phyloP scores from a whole-genome alignment of 331 rosid species.

The Malus hybrid region DNA sequence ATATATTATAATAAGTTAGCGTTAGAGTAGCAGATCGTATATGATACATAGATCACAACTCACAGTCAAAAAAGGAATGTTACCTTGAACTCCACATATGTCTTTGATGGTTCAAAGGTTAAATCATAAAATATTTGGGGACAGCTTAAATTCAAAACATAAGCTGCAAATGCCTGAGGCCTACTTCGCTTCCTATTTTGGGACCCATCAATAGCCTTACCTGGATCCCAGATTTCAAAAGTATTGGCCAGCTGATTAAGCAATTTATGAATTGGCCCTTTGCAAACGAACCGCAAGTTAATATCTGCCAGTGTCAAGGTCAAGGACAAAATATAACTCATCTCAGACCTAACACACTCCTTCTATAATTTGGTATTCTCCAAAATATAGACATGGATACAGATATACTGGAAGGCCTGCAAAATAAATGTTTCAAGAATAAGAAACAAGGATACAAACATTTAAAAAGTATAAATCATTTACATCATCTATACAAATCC shows the following conservation, averaged over 20 bases:
- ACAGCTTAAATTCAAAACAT: constrained; percentile 70
- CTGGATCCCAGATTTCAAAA: constrained; percentile 40
- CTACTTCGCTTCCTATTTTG: constrained; percentile 65
- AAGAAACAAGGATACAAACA: neutral
- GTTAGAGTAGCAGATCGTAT: neutral
- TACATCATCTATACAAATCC: constrained; percentile 11
- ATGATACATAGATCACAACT: neutral
- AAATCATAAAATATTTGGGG: constrained; percentile 76
- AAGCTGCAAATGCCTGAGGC: constrained; percentile 53
- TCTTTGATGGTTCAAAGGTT: constrained; percentile 80
- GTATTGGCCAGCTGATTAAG: constrained; percentile 64
- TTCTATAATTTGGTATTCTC: constrained; percentile 18
- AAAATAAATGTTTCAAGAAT: constrained; percentile 15
- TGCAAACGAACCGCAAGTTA: constrained; percentile 74
- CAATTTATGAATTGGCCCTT: constrained; percentile 87
- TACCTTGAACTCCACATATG: constrained; percentile 81
- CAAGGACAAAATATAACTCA: constrained; percentile 13
- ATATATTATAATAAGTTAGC: neutral
- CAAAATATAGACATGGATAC: constrained; percentile 62
- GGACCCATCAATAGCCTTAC: constrained; percentile 24
- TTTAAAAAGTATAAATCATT: constrained; percentile 12
- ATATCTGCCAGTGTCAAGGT: constrained; percentile 75
- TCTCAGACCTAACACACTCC: constrained; percentile 19
- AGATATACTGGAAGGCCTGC: constrained; percentile 92
- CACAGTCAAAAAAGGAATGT: constrained; percentile 12